These are phyloP conservation scores for Pseudonitzschia pungens DNA, from an alignment of 108 stramenopile species.

Conservation along the genomic window DNA sequence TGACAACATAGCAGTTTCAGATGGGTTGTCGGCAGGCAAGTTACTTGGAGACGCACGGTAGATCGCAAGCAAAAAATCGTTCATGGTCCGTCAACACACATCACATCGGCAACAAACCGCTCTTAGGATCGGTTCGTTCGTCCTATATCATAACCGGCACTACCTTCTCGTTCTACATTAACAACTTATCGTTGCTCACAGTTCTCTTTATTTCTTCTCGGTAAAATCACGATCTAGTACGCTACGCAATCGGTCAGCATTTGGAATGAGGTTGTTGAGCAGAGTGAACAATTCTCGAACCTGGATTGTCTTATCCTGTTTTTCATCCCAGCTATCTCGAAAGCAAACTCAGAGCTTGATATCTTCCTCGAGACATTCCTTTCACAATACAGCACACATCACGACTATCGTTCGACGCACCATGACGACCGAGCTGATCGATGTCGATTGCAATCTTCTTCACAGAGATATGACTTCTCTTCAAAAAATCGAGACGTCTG, in stretches of 20 bases:
- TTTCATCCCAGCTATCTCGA: not conserved
- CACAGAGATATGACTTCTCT: conserved; percentile 46
- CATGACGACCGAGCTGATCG: conserved; percentile 41
- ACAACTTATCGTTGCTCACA: too few species aligned
- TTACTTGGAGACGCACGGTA: too few species aligned
- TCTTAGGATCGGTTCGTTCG: too few species aligned
- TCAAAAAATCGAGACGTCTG: conserved; percentile 5
- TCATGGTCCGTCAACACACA: too few species aligned
- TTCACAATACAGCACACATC: not conserved
- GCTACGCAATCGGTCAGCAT: too few species aligned
- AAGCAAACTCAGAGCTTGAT: conserved; percentile 8
- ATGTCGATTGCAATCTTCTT: conserved; percentile 60
- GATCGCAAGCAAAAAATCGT: too few species aligned
- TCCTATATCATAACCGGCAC: too few species aligned
- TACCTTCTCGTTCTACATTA: too few species aligned
- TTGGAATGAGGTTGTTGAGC: conserved; percentile 1
- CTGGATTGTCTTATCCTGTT: not conserved
- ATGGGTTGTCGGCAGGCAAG: too few species aligned
- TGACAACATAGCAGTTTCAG: too few species aligned
- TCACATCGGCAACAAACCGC: too few species aligned
- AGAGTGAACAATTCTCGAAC: not conserved
- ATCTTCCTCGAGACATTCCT: not conserved
- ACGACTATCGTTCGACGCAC: not conserved
- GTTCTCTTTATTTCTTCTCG: not conserved
- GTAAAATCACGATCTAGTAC: not conserved